A percentile compares a stretch with the other conserved stretches of the same genome.
Evolutionary conservation across 2,329 filamentous ascomycete species (phyloP).

Genomic region (Eutypella sp.): DNA sequence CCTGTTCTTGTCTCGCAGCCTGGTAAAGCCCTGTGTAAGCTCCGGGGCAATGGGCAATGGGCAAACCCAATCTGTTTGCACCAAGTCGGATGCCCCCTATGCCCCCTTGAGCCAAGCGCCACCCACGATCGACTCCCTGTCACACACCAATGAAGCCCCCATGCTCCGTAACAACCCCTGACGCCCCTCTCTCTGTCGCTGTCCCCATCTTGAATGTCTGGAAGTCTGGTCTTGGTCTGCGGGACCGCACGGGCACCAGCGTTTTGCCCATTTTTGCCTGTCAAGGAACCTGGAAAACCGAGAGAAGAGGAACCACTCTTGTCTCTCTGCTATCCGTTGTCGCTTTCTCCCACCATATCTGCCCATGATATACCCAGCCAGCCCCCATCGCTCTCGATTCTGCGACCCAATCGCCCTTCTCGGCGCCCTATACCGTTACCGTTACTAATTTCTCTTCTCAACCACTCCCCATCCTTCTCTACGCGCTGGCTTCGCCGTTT

Average conservation of each 20-base stretch:
- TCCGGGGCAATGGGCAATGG: too few relatives aligned
- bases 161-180: constrained; percentile 1
- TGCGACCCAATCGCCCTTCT: constrained; percentile 11
- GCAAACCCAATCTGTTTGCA: too few relatives aligned
- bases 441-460: constrained; percentile 22
- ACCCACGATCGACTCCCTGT: not conserved
- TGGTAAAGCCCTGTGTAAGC: too few relatives aligned
- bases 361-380: not conserved
- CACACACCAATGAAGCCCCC: constrained; percentile 1
- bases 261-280: not conserved
- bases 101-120: not conserved
- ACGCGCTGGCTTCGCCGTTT: constrained; percentile 25
- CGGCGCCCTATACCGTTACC: constrained; percentile 8
- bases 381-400: not conserved
- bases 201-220: not conserved
- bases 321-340: not conserved
- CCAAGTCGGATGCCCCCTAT: not conserved
- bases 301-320: not conserved
- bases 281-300: not conserved
- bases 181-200: not conserved
- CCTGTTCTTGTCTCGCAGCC: not conserved
- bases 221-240: too few relatives aligned
- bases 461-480: constrained; percentile 20
- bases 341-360: not conserved
- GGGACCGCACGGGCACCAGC: not conserved